These are phyloP conservation scores for Cryphonectria nitschkei DNA, from an alignment of 2,329 filamentous ascomycete genomes.

Conservation along the genomic window DNA sequence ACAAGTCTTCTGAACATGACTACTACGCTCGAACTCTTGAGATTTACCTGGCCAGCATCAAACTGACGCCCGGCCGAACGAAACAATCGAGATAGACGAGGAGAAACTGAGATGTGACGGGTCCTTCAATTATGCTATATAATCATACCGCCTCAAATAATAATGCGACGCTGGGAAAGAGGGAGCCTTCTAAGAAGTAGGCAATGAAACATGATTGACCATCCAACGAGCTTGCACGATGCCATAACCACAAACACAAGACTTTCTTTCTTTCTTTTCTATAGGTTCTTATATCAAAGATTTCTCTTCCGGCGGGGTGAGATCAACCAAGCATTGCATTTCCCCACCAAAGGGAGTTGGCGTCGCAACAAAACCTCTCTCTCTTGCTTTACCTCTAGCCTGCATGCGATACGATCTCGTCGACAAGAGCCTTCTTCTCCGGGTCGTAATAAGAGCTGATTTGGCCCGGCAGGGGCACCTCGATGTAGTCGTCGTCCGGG, in stretches of 20 bases:
- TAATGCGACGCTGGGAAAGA: constrained; percentile 2
- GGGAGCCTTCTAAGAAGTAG: neutral
- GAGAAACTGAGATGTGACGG: neutral
- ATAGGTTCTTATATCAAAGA: neutral
- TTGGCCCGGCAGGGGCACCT: constrained; percentile 87
- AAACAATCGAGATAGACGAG: neutral
- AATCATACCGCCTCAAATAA: neutral
- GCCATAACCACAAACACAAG: neutral
- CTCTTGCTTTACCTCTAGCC: constrained; percentile 55
- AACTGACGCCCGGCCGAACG: neutral
- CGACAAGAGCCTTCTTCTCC: constrained; percentile 74
- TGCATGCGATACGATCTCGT: constrained; percentile 93
- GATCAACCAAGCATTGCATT: neutral
- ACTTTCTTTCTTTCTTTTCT: neutral
- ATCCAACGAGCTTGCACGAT: neutral
- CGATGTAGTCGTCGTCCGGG: constrained; percentile 79
- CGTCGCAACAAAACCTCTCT: neutral
- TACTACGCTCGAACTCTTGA: neutral
- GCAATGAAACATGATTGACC: neutral
- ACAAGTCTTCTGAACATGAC: neutral
- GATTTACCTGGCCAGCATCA: too few species aligned
- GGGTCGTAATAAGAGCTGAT: constrained; percentile 76
- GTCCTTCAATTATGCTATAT: constrained; percentile 1
- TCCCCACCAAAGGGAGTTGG: neutral
- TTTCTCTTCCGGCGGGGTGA: neutral